Evolutionary conservation across 2,329 filamentous ascomycete species (phyloP).

Genomic region (Pezicula carpinea): DNA sequence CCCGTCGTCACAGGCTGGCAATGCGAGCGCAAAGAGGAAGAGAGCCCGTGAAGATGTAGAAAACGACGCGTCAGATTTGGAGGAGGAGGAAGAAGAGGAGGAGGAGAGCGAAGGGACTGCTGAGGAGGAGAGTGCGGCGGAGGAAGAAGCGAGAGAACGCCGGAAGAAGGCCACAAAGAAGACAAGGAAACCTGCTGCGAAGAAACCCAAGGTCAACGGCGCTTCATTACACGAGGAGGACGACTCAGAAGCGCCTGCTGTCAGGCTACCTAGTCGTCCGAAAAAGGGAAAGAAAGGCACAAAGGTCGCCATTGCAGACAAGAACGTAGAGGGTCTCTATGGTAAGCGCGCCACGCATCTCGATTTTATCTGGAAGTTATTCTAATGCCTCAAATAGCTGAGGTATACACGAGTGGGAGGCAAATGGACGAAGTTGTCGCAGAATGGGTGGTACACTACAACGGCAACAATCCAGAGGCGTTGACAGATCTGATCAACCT

Average conservation of each 20-base stretch:
- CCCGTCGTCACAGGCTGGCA: constrained; percentile 30
- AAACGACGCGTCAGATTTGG: constrained; percentile 41
- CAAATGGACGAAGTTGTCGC: constrained; percentile 51
- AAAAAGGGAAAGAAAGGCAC: constrained; percentile 28
- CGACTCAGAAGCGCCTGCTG: constrained; percentile 45
- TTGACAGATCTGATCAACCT: constrained; percentile 63
- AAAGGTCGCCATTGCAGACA: constrained; percentile 42
- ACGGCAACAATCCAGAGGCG: constrained; percentile 47
- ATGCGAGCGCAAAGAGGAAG: constrained; percentile 53
- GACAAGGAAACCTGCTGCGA: constrained; percentile 52
- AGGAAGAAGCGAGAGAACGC: constrained; percentile 38
- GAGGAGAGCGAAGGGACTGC: constrained; percentile 35
- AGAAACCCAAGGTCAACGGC: constrained; percentile 62
- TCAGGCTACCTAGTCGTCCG: constrained; percentile 28
- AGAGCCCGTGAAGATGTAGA: constrained; percentile 40
- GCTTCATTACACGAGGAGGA: constrained; percentile 38
- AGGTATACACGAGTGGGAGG: constrained; percentile 58
- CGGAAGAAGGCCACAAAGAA: constrained; percentile 30
- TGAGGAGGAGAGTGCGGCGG: constrained; percentile 37
- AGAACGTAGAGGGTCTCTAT: constrained; percentile 22
- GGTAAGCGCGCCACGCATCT: constrained; percentile 15
- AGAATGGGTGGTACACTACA: constrained; percentile 56
- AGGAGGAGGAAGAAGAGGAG: constrained; percentile 41
- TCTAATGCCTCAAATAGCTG: constrained; percentile 38
- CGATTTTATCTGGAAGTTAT: constrained; percentile 20